Conservation (phyloP, 139 green algal genomes). For the Pedinophyceae sp. region DNA sequence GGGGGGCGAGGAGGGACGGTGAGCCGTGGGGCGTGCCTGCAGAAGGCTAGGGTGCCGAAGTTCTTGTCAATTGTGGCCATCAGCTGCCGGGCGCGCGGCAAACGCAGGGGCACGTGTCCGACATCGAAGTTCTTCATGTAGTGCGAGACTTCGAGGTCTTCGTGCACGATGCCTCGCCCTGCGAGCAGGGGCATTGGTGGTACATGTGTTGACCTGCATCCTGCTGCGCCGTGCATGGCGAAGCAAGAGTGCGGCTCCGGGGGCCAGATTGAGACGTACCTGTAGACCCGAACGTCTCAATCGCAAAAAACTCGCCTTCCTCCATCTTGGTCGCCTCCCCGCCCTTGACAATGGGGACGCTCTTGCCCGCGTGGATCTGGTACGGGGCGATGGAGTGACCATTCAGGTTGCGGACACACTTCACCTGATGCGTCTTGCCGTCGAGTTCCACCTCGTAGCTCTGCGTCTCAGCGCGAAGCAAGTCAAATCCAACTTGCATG, state of each 20-base stretch:
- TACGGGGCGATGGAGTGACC: constrained; percentile 93
- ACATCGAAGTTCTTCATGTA: constrained; percentile 98
- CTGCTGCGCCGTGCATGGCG: too few species aligned
- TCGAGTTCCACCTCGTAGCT: constrained; percentile 90
- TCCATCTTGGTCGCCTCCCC: constrained; percentile 88
- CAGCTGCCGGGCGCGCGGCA: constrained; percentile 84
- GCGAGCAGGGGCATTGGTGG: too few species aligned
- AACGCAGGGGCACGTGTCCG: constrained; percentile 72
- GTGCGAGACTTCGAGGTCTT: constrained; percentile 94
- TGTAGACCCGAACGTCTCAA: constrained; percentile 96
- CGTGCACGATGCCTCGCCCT: constrained; percentile 78
- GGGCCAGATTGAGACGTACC: constrained; percentile 21
- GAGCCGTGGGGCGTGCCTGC: too few species aligned
- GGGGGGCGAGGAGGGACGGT: too few species aligned
- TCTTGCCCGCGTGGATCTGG: constrained; percentile 82
- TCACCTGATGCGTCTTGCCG: constrained; percentile 73
- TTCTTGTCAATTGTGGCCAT: constrained; percentile 86
- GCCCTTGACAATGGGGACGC: constrained; percentile 56
- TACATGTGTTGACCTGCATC: too few species aligned
- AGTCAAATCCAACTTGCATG: too few species aligned
- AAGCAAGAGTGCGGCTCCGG: too few species aligned
- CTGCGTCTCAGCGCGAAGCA: constrained; percentile 58
- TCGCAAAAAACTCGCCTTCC: constrained; percentile 98
- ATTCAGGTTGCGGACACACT: constrained; percentile 87
- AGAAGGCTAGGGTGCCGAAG: constrained; percentile 98